A percentile compares a stretch with the other conserved stretches of the same genome.
Evolutionary conservation across 2,329 filamentous ascomycete species (phyloP).

Genomic region (Sphaerulina vaccinii): DNA sequence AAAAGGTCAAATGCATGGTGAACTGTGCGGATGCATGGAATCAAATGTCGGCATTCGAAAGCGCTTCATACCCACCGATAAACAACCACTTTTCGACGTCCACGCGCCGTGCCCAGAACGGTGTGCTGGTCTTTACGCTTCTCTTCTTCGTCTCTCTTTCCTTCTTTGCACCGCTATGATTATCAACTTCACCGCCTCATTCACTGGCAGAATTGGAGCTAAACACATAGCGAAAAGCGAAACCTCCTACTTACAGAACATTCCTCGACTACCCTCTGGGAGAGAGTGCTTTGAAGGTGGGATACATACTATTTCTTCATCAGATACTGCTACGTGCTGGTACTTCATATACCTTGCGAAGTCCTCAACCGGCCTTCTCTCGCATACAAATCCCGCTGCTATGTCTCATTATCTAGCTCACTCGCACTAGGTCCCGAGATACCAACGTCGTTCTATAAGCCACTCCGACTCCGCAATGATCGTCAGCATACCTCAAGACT

Average conservation of each 20-base stretch:
- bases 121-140: conserved; percentile 10
- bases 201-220: conserved; percentile 75
- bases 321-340: too few species aligned
- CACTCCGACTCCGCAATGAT: too few species aligned
- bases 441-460: too few species aligned
- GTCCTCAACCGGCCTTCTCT: too few species aligned
- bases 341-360: too few species aligned
- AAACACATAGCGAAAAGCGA: conserved; percentile 90
- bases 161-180: conserved; percentile 60
- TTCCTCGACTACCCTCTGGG: conserved; percentile 62
- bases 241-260: conserved; percentile 79
- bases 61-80: conserved; percentile 12
- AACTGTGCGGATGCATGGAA: conserved; percentile 4
- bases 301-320: conserved; percentile 66
- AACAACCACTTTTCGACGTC: conserved; percentile 4
- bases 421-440: too few species aligned
- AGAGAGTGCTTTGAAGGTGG: conserved; percentile 80
- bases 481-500: too few species aligned
- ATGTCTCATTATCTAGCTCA: too few species aligned
- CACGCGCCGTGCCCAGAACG: conserved; percentile 11
- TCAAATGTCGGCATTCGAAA: conserved; percentile 15
- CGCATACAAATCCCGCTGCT: too few species aligned
- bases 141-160: neutral
- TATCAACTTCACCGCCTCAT: conserved; percentile 82
- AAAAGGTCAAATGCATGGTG: conserved; percentile 9